Evolutionary conservation across 176 grass and related monocot genomes (phyloP).

Genomic region (Luzula sylvatica): DNA sequence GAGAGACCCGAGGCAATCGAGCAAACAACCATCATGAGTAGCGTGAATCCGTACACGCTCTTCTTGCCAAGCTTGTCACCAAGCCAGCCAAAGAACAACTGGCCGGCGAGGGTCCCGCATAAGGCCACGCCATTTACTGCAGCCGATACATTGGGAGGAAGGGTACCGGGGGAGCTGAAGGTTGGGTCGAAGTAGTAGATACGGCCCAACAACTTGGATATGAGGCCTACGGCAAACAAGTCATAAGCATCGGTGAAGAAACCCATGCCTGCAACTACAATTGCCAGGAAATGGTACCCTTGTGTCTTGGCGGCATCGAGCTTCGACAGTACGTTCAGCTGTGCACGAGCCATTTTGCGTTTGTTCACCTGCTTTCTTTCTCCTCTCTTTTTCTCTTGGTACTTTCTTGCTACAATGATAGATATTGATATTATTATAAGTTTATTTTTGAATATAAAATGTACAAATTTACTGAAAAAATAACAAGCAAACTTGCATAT

Average conservation of each 20-base stretch:
- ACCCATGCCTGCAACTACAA: constrained; percentile 75
- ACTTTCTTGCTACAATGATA: background rate
- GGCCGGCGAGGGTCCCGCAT: constrained; percentile 53
- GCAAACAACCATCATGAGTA: constrained; percentile 57
- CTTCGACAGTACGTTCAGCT: constrained; percentile 49
- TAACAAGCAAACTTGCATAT: no score
- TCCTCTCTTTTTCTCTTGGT: background rate
- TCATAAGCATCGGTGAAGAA: constrained; percentile 92
- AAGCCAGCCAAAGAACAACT: constrained; percentile 76
- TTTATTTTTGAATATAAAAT: no score
- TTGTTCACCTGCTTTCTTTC: background rate
- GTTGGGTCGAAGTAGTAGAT: constrained; percentile 53
- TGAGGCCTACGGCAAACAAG: constrained; percentile 48
- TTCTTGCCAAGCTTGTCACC: constrained; percentile 76
- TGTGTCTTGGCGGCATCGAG: constrained; percentile 67
- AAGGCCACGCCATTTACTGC: constrained; percentile 63
- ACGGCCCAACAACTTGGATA: constrained; percentile 58
- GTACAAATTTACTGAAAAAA: no score
- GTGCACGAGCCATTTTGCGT: constrained; percentile 30
- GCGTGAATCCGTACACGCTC: constrained; percentile 64
- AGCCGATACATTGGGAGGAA: constrained; percentile 47
- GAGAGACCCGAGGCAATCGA: constrained; percentile 50
- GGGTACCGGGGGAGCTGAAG: constrained; percentile 22
- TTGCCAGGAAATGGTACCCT: constrained; percentile 63
- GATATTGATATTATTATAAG: no score